A percentile compares a stretch with the other conserved stretches of the same genome.
phyloP scores from a whole-genome alignment of 1,284 basidiomycete genomes.

The Dichomitus squalens region DNA sequence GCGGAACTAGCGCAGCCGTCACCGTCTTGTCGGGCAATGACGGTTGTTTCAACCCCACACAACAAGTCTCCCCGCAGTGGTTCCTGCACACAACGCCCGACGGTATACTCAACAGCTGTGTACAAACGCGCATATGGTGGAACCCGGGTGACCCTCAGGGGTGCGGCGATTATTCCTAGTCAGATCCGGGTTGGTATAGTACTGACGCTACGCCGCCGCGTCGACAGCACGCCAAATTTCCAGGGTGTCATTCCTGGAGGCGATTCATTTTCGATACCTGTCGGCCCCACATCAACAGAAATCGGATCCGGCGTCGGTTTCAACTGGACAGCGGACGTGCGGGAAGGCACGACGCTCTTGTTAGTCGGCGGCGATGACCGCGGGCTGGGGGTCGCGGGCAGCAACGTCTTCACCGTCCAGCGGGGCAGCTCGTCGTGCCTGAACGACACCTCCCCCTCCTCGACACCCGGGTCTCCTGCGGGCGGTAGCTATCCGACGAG shows the following conservation, averaged over 20 bases:
- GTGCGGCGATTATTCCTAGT: too few species aligned
- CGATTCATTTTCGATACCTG: conserved; percentile 66
- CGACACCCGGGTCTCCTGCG: conserved; percentile 74
- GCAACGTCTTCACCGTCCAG: conserved; percentile 54
- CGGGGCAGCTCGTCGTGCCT: conserved; percentile 57
- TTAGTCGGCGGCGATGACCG: conserved; percentile 67
- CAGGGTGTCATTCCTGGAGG: conserved; percentile 79
- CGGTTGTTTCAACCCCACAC: conserved; percentile 60
- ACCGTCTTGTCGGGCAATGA: conserved; percentile 52
- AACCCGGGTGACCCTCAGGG: conserved; percentile 51
- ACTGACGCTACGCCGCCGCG: too few species aligned
- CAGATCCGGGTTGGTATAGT: too few species aligned
- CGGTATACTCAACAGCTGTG: conserved; percentile 66
- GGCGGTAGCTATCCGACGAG: conserved; percentile 72
- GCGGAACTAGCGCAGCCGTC: conserved; percentile 71
- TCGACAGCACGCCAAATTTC: conserved; percentile 54
- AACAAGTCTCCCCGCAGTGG: conserved; percentile 54
- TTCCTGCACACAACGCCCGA: conserved; percentile 60
- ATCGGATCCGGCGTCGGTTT: conserved; percentile 59
- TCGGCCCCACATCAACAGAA: conserved; percentile 44
- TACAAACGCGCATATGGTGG: conserved; percentile 65
- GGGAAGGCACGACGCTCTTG: conserved; percentile 63
- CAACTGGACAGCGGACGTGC: conserved; percentile 65
- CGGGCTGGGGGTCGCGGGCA: conserved; percentile 71
- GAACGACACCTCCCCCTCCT: conserved; percentile 62